phyloP scores from a whole-genome alignment of 768 basidiomycete genomes.

The Serendipita sp. region DNA sequence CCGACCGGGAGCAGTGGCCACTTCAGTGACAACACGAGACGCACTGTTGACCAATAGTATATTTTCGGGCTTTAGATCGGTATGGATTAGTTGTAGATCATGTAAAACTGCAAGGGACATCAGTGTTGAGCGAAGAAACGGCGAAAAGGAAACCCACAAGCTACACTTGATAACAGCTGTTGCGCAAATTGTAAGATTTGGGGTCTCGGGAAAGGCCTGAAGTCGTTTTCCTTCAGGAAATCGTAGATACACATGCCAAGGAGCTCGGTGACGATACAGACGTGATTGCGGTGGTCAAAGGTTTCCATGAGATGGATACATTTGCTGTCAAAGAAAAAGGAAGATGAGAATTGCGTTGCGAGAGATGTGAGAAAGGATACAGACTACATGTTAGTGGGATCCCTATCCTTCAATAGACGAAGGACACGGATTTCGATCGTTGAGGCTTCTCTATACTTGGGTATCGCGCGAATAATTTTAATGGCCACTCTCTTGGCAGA shows the following conservation, averaged over 20 bases:
- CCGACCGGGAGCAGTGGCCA: constrained; percentile 5
- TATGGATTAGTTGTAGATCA: constrained; percentile 81
- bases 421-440: constrained; percentile 96
- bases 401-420: constrained; percentile 75
- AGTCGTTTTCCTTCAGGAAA: constrained; percentile 95
- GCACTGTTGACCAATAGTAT: constrained; percentile 85
- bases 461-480: constrained; percentile 97
- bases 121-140: not conserved
- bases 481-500: constrained; percentile 75
- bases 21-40: constrained; percentile 20
- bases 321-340: constrained; percentile 44
- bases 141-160: constrained; percentile 46
- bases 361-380: constrained; percentile 21
- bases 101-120: constrained; percentile 54
- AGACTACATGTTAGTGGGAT: constrained; percentile 77
- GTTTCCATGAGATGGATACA: constrained; percentile 89
- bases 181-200: constrained; percentile 94
- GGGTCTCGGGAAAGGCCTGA: constrained; percentile 86
- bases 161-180: constrained; percentile 82
- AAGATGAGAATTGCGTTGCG: constrained; percentile 13
- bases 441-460: constrained; percentile 96
- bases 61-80: constrained; percentile 98
- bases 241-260: constrained; percentile 97
- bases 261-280: constrained; percentile 91
- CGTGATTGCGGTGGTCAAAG: constrained; percentile 96